Conservation (phyloP, 345 rosid genomes). For the Laguncularia racemosa region DNA sequence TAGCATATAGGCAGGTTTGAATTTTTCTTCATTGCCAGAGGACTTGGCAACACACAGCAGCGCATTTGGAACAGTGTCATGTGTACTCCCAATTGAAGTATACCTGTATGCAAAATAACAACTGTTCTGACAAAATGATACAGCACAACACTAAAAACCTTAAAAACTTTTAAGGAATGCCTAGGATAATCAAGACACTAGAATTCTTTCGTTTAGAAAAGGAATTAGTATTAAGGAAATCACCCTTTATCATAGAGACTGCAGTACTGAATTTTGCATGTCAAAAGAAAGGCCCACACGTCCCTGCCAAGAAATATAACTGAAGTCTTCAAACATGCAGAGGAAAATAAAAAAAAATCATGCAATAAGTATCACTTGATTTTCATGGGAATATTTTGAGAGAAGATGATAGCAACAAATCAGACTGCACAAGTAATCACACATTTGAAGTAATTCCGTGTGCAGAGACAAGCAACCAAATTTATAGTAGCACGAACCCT, state of each 20-base stretch:
- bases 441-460: too few species aligned
- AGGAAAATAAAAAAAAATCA: neutral
- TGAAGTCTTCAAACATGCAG: conserved; percentile 8
- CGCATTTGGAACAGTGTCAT: conserved; percentile 90
- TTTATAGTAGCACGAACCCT: too few species aligned
- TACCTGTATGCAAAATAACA: conserved; percentile 38
- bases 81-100: conserved; percentile 92
- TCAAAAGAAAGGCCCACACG: conserved; percentile 93
- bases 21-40: conserved; percentile 38
- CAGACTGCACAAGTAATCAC: too few species aligned
- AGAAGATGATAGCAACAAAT: too few species aligned
- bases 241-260: conserved; percentile 98
- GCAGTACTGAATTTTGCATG: conserved; percentile 92
- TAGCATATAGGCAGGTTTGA: conserved; percentile 94
- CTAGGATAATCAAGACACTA: too few species aligned
- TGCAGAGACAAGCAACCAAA: too few species aligned
- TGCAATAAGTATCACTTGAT: neutral
- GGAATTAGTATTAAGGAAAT: neutral
- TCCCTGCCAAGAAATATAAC: conserved; percentile 50
- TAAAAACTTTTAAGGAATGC: neutral
- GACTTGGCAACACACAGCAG: conserved; percentile 44
- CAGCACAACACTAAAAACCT: neutral
- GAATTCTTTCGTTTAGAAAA: too few species aligned
- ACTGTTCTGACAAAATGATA: neutral
- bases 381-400: too few species aligned